Conservation (phyloP, 495 filamentous ascomycete genomes). For the Penicillium waksmanii region DNA sequence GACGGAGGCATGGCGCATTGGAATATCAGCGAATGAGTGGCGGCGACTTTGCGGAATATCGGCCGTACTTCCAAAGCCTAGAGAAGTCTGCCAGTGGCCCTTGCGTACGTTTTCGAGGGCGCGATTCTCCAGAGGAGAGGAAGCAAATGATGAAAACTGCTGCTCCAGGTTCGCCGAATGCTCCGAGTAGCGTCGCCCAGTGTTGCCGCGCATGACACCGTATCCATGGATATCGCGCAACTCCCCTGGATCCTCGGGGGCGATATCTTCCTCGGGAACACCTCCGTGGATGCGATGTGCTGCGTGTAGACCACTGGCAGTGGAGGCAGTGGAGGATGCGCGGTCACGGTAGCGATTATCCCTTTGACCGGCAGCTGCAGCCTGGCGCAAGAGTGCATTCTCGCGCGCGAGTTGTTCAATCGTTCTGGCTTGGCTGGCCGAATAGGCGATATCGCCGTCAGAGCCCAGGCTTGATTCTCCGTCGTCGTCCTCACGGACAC, state of each 20-base stretch:
- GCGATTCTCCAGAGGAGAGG: constrained; percentile 64
- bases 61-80: constrained; percentile 71
- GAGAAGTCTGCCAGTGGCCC: constrained; percentile 84
- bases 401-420: constrained; percentile 75
- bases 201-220: constrained; percentile 43
- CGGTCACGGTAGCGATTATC: constrained; percentile 68
- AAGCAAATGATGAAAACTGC: constrained; percentile 56
- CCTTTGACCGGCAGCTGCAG: constrained; percentile 56
- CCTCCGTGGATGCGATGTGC: constrained; percentile 64
- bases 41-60: constrained; percentile 85
- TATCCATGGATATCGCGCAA: constrained; percentile 59
- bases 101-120: constrained; percentile 79
- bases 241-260: constrained; percentile 72
- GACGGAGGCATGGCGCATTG: constrained; percentile 69
- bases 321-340: constrained; percentile 55
- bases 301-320: constrained; percentile 56
- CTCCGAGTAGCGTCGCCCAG: constrained; percentile 64
- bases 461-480: constrained; percentile 76
- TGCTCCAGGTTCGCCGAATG: constrained; percentile 59
- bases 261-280: constrained; percentile 73
- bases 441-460: constrained; percentile 60
- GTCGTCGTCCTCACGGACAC: constrained; percentile 81
- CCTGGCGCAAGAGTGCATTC: constrained; percentile 71
- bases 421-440: constrained; percentile 62
- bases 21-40: constrained; percentile 94